phyloP scores from a whole-genome alignment of 2,329 filamentous ascomycete genomes.

The Massarina eburnea region DNA sequence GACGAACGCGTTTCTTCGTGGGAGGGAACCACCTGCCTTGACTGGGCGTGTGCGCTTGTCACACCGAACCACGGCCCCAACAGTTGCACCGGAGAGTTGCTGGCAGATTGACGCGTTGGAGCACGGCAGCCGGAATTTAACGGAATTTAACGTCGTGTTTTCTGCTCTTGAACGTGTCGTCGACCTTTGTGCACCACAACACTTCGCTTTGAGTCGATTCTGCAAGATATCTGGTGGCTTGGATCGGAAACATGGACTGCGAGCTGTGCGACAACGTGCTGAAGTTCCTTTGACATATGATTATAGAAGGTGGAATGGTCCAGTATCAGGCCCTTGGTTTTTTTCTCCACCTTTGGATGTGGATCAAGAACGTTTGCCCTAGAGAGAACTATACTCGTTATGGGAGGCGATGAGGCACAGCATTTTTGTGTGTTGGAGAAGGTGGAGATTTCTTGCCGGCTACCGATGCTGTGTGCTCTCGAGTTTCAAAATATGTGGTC shows the following conservation, averaged over 20 bases:
- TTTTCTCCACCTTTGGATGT: background rate
- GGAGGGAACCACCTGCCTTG: background rate
- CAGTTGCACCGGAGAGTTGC: slow-evolving; percentile 29
- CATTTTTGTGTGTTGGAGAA: background rate
- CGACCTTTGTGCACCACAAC: slow-evolving; percentile 12
- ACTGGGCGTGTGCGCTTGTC: background rate
- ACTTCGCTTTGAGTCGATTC: slow-evolving; percentile 15
- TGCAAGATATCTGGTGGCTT: slow-evolving; percentile 30
- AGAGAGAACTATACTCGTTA: background rate
- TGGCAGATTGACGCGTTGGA: slow-evolving; percentile 27
- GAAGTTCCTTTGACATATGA: background rate
- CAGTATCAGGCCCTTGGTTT: background rate
- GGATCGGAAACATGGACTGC: slow-evolving; percentile 12
- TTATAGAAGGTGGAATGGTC: slow-evolving; percentile 4
- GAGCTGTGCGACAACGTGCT: slow-evolving; percentile 9
- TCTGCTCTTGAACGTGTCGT: slow-evolving; percentile 28
- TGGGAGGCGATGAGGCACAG: slow-evolving; percentile 1
- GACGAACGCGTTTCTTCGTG: background rate
- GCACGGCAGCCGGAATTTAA: slow-evolving; percentile 22
- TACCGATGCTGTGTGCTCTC: slow-evolving; percentile 22
- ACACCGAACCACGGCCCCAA: slow-evolving; percentile 27
- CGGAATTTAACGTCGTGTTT: slow-evolving; percentile 10
- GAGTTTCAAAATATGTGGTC: slow-evolving; percentile 25
- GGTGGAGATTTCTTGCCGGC: slow-evolving; percentile 10
- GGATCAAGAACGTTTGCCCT: no score